Percentiles rank a stretch among this genome's conserved stretches.
Conservation (phyloP, 1,139 yeast species). For the Taphrina confusa region DNA sequence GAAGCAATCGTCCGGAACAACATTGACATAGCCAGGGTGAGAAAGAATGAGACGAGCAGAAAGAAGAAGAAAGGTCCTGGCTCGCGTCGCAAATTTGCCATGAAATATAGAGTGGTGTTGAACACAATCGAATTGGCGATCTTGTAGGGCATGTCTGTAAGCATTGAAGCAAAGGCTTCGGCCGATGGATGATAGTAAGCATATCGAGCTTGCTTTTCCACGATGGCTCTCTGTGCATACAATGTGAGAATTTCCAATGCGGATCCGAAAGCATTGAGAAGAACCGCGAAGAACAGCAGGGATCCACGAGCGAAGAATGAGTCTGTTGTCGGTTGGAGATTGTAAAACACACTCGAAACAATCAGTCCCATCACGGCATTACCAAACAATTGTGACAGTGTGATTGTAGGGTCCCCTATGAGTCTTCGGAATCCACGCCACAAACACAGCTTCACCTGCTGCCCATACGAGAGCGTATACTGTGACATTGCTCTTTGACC, state of each 20-base stretch:
- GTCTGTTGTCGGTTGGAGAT: constrained; percentile 53
- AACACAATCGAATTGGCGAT: constrained; percentile 46
- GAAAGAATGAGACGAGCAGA: constrained; percentile 47
- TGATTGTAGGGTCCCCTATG: constrained; percentile 66
- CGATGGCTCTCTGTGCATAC: constrained; percentile 49
- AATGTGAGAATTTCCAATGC: constrained; percentile 51
- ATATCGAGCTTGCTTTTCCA: constrained; percentile 51
- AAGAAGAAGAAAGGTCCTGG: constrained; percentile 51
- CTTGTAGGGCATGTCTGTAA: constrained; percentile 48
- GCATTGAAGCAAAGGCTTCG: constrained; percentile 49
- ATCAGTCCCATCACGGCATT: constrained; percentile 73
- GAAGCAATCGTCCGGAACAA: constrained; percentile 73
- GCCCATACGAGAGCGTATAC: constrained; percentile 46
- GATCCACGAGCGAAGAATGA: constrained; percentile 60
- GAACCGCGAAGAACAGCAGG: constrained; percentile 49
- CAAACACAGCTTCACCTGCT: constrained; percentile 54
- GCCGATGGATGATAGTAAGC: constrained; percentile 54
- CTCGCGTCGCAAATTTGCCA: constrained; percentile 48
- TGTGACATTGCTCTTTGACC: constrained; percentile 47
- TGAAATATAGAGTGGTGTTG: constrained; percentile 49
- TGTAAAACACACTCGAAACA: constrained; percentile 73
- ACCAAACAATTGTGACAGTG: constrained; percentile 60
- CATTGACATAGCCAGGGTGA: constrained; percentile 67
- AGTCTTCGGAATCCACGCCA: constrained; percentile 65
- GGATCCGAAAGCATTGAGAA: constrained; percentile 50